Percentiles rank a stretch among this genome's conserved stretches.
These are phyloP conservation scores for Quercus dentata DNA, from an alignment of 306 rosid species.

Conservation along the genomic window DNA sequence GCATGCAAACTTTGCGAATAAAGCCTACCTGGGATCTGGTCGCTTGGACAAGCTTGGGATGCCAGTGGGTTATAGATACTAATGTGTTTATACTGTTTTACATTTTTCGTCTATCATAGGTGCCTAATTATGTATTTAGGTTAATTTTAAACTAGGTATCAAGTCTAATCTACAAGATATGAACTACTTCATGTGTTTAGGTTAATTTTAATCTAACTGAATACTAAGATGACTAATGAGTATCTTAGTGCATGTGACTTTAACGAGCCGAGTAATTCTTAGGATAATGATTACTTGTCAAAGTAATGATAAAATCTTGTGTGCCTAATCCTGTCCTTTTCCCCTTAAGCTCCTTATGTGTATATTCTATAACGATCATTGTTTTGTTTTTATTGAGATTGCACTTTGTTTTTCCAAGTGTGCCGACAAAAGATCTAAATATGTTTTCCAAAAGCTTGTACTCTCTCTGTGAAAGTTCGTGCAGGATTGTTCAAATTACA, in stretches of 20 bases:
- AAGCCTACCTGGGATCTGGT: constrained; percentile 82
- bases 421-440: too few species aligned
- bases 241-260: not conserved
- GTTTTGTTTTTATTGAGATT: too few species aligned
- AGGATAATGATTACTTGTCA: too few species aligned
- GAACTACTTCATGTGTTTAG: not conserved
- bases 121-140: not conserved
- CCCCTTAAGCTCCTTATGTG: too few species aligned
- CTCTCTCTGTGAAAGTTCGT: too few species aligned
- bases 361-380: too few species aligned
- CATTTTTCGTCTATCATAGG: not conserved
- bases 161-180: not conserved
- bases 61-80: constrained; percentile 63
- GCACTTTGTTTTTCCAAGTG: too few species aligned
- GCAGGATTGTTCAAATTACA: too few species aligned
- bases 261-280: not conserved
- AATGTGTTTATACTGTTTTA: not conserved
- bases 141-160: not conserved
- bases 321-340: too few species aligned
- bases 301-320: too few species aligned
- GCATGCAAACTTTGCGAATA: constrained; percentile 54
- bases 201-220: not conserved
- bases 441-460: not conserved
- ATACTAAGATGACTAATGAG: not conserved
- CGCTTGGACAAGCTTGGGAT: constrained; percentile 89